Evolutionary conservation across 2,329 filamentous ascomycete genomes (phyloP).

Genomic region (Monilinia fructigena): DNA sequence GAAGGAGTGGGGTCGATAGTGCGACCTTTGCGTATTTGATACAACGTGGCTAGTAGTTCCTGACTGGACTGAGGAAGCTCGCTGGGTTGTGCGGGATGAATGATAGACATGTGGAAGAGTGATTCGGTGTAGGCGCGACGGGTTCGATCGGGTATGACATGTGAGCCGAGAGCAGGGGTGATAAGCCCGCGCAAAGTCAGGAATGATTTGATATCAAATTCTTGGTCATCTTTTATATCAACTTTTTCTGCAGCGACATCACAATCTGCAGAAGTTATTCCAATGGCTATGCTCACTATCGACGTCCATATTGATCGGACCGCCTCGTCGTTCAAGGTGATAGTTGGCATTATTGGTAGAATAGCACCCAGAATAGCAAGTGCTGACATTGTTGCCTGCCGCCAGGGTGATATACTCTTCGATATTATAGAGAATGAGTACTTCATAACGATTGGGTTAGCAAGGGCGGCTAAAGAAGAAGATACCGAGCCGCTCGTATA

Average conservation of each 20-base stretch:
- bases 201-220: constrained; percentile 79
- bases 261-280: constrained; percentile 67
- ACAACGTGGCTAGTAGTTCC: constrained; percentile 61
- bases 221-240: constrained; percentile 65
- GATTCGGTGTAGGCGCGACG: constrained; percentile 69
- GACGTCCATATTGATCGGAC: constrained; percentile 66
- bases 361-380: constrained; percentile 67
- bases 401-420: constrained; percentile 73
- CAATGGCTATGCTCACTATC: constrained; percentile 63
- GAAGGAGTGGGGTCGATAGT: constrained; percentile 68
- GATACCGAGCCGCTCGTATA: constrained; percentile 67
- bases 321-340: constrained; percentile 48
- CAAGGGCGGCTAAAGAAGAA: constrained; percentile 64
- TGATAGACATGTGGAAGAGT: constrained; percentile 78
- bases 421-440: constrained; percentile 74
- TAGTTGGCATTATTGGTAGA: constrained; percentile 57
- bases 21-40: constrained; percentile 64
- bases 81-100: constrained; percentile 64
- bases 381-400: constrained; percentile 69
- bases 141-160: constrained; percentile 62
- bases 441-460: constrained; percentile 71
- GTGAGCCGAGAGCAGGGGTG: constrained; percentile 68
- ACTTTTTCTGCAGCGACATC: constrained; percentile 45
- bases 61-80: constrained; percentile 53
- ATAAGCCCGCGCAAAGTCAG: constrained; percentile 66